These are phyloP conservation scores for Cutaneotrichosporon cutaneum DNA, from an alignment of 1,284 basidiomycete species.

Conservation along the genomic window DNA sequence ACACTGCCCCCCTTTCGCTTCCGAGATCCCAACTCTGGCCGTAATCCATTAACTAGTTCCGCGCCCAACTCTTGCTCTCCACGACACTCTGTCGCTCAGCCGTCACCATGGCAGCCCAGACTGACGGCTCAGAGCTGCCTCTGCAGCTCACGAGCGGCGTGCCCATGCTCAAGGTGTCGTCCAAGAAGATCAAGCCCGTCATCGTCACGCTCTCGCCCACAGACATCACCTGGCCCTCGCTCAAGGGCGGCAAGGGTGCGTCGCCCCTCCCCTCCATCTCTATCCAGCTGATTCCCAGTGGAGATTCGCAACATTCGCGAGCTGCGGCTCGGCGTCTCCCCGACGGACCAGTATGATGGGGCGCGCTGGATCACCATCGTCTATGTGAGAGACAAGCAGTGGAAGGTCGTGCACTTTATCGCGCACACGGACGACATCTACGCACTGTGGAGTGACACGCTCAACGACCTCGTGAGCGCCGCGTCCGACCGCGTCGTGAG, in stretches of 20 bases:
- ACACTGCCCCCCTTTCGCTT: too few species aligned
- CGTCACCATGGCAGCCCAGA: not conserved
- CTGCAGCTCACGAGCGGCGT: slow-evolving; percentile 56
- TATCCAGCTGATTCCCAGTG: slow-evolving; percentile 57
- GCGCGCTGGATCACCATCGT: slow-evolving; percentile 57
- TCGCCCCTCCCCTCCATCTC: slow-evolving; percentile 26
- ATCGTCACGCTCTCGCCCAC: slow-evolving; percentile 74
- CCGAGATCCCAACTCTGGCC: too few species aligned
- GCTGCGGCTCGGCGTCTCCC: slow-evolving; percentile 73
- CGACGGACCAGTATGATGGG: slow-evolving; percentile 58
- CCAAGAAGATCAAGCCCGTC: slow-evolving; percentile 74
- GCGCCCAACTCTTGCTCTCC: too few species aligned
- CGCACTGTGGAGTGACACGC: slow-evolving; percentile 56
- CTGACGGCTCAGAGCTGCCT: slow-evolving; percentile 12
- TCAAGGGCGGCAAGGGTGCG: slow-evolving; percentile 71
- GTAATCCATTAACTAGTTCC: too few species aligned
- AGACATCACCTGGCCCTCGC: slow-evolving; percentile 78
- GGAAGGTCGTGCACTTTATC: slow-evolving; percentile 90
- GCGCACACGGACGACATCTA: slow-evolving; percentile 70
- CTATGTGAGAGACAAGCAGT: slow-evolving; percentile 61
- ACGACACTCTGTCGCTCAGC: not conserved
- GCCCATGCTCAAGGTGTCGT: slow-evolving; percentile 83
- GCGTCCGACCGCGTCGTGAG: slow-evolving; percentile 39
- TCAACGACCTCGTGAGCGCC: slow-evolving; percentile 52
- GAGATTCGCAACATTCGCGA: slow-evolving; percentile 90